Percentiles rank a stretch among this genome's conserved stretches.
These are phyloP conservation scores for Sporisorium reilianum DNA, from an alignment of 1,284 basidiomycete genomes.

Conservation along the genomic window DNA sequence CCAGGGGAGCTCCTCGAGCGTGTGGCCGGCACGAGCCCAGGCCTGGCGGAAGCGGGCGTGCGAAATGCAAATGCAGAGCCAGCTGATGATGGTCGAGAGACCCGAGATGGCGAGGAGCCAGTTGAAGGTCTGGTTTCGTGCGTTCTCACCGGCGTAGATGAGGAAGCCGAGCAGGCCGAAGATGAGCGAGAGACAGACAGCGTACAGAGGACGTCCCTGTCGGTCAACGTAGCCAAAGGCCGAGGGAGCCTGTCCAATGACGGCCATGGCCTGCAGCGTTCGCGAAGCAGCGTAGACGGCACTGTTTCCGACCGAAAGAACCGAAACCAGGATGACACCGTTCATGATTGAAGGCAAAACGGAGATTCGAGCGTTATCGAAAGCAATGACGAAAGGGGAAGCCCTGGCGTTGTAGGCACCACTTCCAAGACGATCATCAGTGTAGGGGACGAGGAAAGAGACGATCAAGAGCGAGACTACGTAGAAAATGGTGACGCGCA, in stretches of 20 bases:
- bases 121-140: conserved; percentile 69
- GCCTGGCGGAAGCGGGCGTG: conserved; percentile 75
- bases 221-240: conserved; percentile 72
- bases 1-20: conserved; percentile 72
- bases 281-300: conserved; percentile 70
- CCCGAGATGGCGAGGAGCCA: conserved; percentile 73
- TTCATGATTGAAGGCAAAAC: conserved; percentile 72
- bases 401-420: conserved; percentile 69
- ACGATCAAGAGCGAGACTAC: conserved; percentile 74
- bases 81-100: conserved; percentile 73
- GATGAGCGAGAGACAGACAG: conserved; percentile 65
- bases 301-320: conserved; percentile 70
- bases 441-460: conserved; percentile 74
- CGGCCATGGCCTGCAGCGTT: conserved; percentile 68
- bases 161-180: conserved; percentile 65
- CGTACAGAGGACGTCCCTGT: conserved; percentile 72
- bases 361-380: conserved; percentile 70
- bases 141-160: conserved; percentile 69
- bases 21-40: conserved; percentile 72
- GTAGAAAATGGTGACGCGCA: conserved; percentile 73
- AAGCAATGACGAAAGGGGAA: conserved; percentile 73
- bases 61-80: conserved; percentile 58
- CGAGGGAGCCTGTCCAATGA: conserved; percentile 71
- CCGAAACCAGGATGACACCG: conserved; percentile 70
- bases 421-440: conserved; percentile 51